These are phyloP conservation scores for Dioscorea cayenensis DNA, from an alignment of 116 monocot genomes.

Conservation along the genomic window DNA sequence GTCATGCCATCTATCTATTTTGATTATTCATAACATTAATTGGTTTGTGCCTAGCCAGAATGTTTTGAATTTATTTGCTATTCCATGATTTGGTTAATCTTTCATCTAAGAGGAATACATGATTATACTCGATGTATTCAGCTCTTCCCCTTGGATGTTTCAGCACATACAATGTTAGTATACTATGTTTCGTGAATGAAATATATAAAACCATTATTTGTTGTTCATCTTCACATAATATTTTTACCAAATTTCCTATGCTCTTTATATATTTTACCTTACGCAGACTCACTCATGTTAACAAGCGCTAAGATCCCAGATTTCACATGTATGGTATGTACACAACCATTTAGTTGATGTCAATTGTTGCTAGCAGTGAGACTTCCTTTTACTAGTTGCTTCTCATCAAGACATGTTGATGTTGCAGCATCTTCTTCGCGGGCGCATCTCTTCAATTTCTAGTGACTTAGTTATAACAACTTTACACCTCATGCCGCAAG, in stretches of 20 bases:
- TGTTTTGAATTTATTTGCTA: too few relatives aligned
- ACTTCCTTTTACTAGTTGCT: slow-evolving; percentile 92
- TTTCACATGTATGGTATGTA: neutral
- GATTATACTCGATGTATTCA: too few relatives aligned
- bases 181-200: too few relatives aligned
- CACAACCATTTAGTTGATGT: neutral
- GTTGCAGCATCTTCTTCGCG: slow-evolving; percentile 72
- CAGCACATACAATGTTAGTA: too few relatives aligned
- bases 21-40: too few relatives aligned
- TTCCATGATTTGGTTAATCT: too few relatives aligned
- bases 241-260: neutral
- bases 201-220: too few relatives aligned
- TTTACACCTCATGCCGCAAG: slow-evolving; percentile 93
- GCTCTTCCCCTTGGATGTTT: too few relatives aligned
- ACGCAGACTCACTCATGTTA: neutral
- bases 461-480: slow-evolving; percentile 73
- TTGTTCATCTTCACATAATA: neutral
- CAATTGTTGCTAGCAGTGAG: slow-evolving; percentile 43
- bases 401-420: slow-evolving; percentile 54
- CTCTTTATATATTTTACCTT: neutral
- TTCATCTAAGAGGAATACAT: too few relatives aligned
- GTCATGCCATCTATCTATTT: too few relatives aligned
- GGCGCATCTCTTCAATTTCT: slow-evolving; percentile 66
- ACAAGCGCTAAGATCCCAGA: neutral
- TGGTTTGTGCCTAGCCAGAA: too few relatives aligned